phyloP scores from a whole-genome alignment of 768 basidiomycete genomes.

The Butyriboletus loyo region DNA sequence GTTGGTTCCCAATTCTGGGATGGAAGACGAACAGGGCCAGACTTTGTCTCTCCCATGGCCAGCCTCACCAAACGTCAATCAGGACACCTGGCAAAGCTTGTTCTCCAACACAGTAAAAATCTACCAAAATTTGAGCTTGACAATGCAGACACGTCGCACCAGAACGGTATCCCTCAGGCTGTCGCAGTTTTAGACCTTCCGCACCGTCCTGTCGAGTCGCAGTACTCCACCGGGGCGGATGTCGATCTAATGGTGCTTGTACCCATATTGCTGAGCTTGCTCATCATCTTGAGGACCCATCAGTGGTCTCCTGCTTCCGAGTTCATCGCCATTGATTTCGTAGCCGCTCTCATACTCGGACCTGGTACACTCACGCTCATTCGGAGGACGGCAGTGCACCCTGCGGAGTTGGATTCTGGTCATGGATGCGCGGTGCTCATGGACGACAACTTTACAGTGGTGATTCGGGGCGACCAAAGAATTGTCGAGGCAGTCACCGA shows the following conservation, averaged over 20 bases:
- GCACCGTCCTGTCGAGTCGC: not conserved
- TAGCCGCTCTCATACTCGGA: slow-evolving; percentile 14
- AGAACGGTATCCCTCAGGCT: not conserved
- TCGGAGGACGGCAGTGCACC: slow-evolving; percentile 7
- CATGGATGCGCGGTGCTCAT: slow-evolving; percentile 18
- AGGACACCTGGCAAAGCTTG: slow-evolving; percentile 13
- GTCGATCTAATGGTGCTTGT: slow-evolving; percentile 12
- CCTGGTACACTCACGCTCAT: slow-evolving; percentile 16
- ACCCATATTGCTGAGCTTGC: slow-evolving; percentile 11
- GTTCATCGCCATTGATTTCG: slow-evolving; percentile 6
- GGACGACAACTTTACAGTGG: slow-evolving; percentile 14
- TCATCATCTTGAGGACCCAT: slow-evolving; percentile 6
- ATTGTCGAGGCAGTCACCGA: slow-evolving; percentile 18
- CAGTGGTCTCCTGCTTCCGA: slow-evolving; percentile 5
- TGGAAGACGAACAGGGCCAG: slow-evolving; percentile 18
- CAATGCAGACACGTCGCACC: not conserved
- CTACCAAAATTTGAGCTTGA: not conserved
- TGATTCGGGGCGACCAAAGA: slow-evolving; percentile 14
- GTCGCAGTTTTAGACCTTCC: slow-evolving; percentile 13
- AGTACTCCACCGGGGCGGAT: slow-evolving; percentile 10
- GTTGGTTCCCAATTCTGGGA: slow-evolving; percentile 19
- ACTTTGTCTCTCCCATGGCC: slow-evolving; percentile 18
- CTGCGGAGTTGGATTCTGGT: slow-evolving; percentile 4
- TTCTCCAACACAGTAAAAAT: slow-evolving; percentile 12
- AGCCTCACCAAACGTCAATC: slow-evolving; percentile 19